Evolutionary conservation across 495 filamentous ascomycete species (phyloP), one percentile per base, ranked within the genome.

Genomic region (Tuber magnatum): DNA sequence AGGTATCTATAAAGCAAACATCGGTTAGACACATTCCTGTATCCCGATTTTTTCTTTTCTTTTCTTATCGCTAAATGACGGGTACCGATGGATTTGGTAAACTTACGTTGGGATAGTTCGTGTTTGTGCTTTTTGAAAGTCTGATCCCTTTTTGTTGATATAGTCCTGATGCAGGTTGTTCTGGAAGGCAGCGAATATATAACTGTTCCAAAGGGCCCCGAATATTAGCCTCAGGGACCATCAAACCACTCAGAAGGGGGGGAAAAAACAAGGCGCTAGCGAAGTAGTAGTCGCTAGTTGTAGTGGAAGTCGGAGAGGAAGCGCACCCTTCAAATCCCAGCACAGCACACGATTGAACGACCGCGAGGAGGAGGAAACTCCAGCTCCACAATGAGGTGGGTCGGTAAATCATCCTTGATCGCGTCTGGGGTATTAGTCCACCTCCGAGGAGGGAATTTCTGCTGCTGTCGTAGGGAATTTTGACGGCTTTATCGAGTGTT

Each of bases 361-460:
- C 83, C 43, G 94, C 89, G 56, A 92, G 86, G 76, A 90, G 81
- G 81, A 94, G 87, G 82, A 97, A 97, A 74, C 89, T 84, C 89
- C 93, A 95, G 4, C 93, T 93, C 96, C 96, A 99, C 80, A 86
- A 86, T 6, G 92, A 91, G 81, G 89, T 91, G 71, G 94, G 90
- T 78, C 90, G 86, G 79, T 93, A 93, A 73, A 83, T 35, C 86
- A 91, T 90, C 79, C 83, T 75, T 73, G 77, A 69, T 82, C 80
- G 78, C 72, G 76, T 76, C 51, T 86, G 86, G 81, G 90, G 88
- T 38, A 85, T 84, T 44, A 86, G 85, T 69, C 83, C 84, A 81
- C 87, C 88, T 84, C 89, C 90, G 75, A 91, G 85, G 80, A 92
- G 88, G 86, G 90, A 91, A 80, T 87, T 86, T 80, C 87, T 84